Conservation (phyloP, 2,329 filamentous ascomycete species). For the Exophiala lecanii-corni region DNA sequence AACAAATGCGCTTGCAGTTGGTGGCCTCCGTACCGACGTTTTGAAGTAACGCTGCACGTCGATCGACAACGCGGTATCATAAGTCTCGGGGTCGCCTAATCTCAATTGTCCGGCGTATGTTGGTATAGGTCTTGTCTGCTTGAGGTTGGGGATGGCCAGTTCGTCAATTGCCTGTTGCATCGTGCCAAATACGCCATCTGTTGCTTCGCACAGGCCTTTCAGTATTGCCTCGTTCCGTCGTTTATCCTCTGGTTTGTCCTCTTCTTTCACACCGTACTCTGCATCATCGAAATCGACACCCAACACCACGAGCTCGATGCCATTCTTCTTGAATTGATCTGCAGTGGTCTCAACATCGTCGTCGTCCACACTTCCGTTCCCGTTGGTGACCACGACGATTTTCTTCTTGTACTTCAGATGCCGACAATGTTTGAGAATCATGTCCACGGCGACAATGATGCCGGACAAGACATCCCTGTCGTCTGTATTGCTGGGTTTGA, state of each 20-base stretch:
- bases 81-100: conserved; percentile 70
- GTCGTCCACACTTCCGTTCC: conserved; percentile 64
- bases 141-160: conserved; percentile 71
- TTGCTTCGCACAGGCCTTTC: conserved; percentile 60
- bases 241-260: conserved; percentile 71
- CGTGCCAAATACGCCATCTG: conserved; percentile 70
- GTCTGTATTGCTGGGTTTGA: conserved; percentile 64
- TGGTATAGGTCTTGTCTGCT: conserved; percentile 68
- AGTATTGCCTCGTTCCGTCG: conserved; percentile 68
- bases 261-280: conserved; percentile 88
- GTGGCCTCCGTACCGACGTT: conserved; percentile 70
- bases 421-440: conserved; percentile 76
- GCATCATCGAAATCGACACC: conserved; percentile 91
- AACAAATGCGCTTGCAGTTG: conserved; percentile 73
- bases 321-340: conserved; percentile 56
- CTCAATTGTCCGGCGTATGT: conserved; percentile 75
- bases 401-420: conserved; percentile 75
- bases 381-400: conserved; percentile 84
- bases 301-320: conserved; percentile 76
- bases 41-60: conserved; percentile 87
- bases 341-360: conserved; percentile 54
- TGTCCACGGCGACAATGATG: conserved; percentile 76
- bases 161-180: conserved; percentile 79
- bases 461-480: conserved; percentile 81
- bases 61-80: conserved; percentile 71